A percentile compares a stretch with the other conserved stretches of the same genome.
Conservation (phyloP, 1,284 basidiomycete genomes). For the Irpex lacteus region DNA sequence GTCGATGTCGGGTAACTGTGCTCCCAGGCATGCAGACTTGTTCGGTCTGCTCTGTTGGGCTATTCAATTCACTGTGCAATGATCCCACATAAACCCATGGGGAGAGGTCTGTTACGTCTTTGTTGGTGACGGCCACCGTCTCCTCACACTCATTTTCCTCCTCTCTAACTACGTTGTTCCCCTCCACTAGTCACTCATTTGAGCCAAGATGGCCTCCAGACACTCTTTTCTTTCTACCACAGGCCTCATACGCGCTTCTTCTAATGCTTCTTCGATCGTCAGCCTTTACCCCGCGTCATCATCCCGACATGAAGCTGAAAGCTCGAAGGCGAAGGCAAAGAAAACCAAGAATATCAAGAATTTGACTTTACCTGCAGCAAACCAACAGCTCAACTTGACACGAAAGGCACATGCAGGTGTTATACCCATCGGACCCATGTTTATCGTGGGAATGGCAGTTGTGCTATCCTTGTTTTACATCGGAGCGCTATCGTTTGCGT, state of each 20-base stretch:
- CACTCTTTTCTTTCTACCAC: slow-evolving; percentile 33
- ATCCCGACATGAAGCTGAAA: not conserved
- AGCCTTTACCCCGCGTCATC: slow-evolving; percentile 1
- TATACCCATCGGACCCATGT: slow-evolving; percentile 38
- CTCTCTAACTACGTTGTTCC: not conserved
- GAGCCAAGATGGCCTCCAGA: slow-evolving; percentile 25
- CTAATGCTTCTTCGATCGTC: slow-evolving; percentile 8
- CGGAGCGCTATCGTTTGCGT: slow-evolving; percentile 43
- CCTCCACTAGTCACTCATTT: not conserved
- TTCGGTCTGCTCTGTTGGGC: not conserved
- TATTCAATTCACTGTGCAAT: not conserved
- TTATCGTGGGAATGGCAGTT: slow-evolving; percentile 38
- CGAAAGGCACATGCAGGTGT: slow-evolving; percentile 20
- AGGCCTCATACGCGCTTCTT: slow-evolving; percentile 26
- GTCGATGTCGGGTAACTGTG: not conserved
- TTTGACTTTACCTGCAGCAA: slow-evolving; percentile 5
- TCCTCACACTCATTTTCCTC: slow-evolving; percentile 4
- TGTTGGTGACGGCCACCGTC: not conserved
- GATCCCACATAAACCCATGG: not conserved
- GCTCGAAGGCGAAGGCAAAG: not conserved
- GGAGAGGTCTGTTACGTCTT: not conserved
- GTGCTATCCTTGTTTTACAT: slow-evolving; percentile 47
- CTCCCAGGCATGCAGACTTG: not conserved
- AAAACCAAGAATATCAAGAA: slow-evolving; percentile 10
- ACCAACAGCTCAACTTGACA: not conserved